Percentiles rank a stretch among this genome's conserved stretches.
Evolutionary conservation across 1,284 basidiomycete species (phyloP).

Genomic region (Ustilago bromivora): DNA sequence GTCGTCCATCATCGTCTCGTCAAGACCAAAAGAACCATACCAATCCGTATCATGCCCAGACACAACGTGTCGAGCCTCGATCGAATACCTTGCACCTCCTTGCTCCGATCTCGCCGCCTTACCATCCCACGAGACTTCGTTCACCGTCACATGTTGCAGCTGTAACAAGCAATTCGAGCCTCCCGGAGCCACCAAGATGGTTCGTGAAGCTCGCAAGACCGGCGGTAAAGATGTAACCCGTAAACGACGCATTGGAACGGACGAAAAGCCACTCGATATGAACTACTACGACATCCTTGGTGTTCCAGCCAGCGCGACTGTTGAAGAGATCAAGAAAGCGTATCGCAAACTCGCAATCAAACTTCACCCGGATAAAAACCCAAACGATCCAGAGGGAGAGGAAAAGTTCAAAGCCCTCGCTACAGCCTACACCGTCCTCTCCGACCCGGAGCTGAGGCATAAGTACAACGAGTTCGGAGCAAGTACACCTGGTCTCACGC

Average conservation of each 20-base stretch:
- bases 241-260: constrained; percentile 67
- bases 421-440: constrained; percentile 78
- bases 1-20: constrained; percentile 48
- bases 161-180: constrained; percentile 67
- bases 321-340: constrained; percentile 93
- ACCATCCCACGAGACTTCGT: constrained; percentile 57
- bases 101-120: constrained; percentile 40
- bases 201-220: constrained; percentile 59
- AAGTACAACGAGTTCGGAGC: constrained; percentile 89
- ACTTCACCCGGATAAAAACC: constrained; percentile 82
- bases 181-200: constrained; percentile 57
- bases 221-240: constrained; percentile 43
- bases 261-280: constrained; percentile 68
- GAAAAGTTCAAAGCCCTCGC: constrained; percentile 75
- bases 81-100: constrained; percentile 63
- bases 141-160: constrained; percentile 64
- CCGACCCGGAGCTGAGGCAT: constrained; percentile 82
- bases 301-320: constrained; percentile 79
- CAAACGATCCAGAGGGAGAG: constrained; percentile 89
- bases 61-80: constrained; percentile 58
- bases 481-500: constrained; percentile 63
- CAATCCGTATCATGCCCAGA: constrained; percentile 62
- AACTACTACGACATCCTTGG: constrained; percentile 76
- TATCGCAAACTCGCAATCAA: constrained; percentile 95
- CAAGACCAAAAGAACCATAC: constrained; percentile 64